Evolutionary conservation across 805 yeast species (phyloP), one percentile per base, ranked within the genome.

Genomic region (Babjeviella inositovora): DNA sequence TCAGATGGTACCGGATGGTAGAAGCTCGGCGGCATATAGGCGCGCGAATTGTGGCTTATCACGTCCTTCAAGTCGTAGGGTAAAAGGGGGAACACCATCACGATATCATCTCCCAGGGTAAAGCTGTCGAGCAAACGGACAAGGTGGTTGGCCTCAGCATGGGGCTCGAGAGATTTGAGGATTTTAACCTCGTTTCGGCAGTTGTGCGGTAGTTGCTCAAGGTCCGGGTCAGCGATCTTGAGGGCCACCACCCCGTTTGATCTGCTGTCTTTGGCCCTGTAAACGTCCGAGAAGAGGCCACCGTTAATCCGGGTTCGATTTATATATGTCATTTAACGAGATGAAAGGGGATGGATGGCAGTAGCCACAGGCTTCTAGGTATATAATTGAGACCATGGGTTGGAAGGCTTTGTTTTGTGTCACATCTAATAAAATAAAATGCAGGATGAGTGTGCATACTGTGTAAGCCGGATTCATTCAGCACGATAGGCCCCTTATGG

Each of bases 121-220:
- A 34, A 41, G 11, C 38, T 17, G 11, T 37, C 44, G 7, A 52
- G 19, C 5, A 48, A 18, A 5, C 21, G 14, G 2, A 53, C 20
- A 6, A 39, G 19, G 20, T 32, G 23, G 7, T 28, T 12, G 5
- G 19, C 14, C 8, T 14, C 16, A 4, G 20, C 25, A 17, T 24
- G 25, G 13, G 29, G 25, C 13, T 34, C 26, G 19, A 43, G 17
- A 17, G 29, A 25, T 13, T 32, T 19, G 18, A 70, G 35, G 4
- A 65, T 35, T 13, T 38, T 41, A 17, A 62, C 31, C 35, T 69
- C 77, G 20, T 47, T 51, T 12, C 47, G 26, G n/a, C 63, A 50
- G 28, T 48, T 47, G 32, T 69, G 77, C 2, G 77, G 77, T 3
- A 68, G 60, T 11, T 44, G 39, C 25, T 62, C 67, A 19, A 57